Conservation (phyloP, 2,329 filamentous ascomycete genomes). For the Aspergillus brunneoviolaceus region DNA sequence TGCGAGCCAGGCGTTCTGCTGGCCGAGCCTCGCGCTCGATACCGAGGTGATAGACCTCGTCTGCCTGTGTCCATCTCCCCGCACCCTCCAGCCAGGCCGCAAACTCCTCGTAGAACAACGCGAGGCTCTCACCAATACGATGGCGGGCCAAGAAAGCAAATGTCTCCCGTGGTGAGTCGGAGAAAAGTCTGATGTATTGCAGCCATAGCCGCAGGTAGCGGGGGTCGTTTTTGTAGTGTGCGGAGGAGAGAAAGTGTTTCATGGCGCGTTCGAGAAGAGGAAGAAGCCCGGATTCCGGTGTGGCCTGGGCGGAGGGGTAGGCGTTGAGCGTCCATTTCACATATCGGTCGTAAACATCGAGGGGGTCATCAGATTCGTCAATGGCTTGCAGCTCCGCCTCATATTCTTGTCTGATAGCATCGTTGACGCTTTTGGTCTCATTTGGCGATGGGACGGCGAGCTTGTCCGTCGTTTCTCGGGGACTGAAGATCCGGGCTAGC, state of each 20-base stretch:
- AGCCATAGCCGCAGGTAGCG: constrained; percentile 93
- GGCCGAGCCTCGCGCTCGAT: constrained; percentile 87
- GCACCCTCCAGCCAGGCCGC: constrained; percentile 86
- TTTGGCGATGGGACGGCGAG: constrained; percentile 65
- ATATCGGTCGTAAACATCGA: constrained; percentile 94
- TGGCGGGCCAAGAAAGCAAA: constrained; percentile 91
- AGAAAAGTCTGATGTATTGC: constrained; percentile 89
- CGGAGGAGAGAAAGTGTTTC: constrained; percentile 78
- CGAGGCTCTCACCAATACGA: constrained; percentile 79
- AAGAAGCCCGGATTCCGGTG: constrained; percentile 84
- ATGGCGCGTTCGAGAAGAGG: constrained; percentile 89
- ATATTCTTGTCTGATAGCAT: constrained; percentile 76
- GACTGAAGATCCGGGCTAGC: constrained; percentile 71
- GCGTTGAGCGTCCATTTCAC: constrained; percentile 95
- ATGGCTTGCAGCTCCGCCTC: constrained; percentile 78
- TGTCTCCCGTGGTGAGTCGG: constrained; percentile 86
- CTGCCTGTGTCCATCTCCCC: constrained; percentile 82
- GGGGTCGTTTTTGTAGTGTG: constrained; percentile 92
- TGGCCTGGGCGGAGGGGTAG: constrained; percentile 91
- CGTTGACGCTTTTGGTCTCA: constrained; percentile 74
- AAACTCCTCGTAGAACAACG: constrained; percentile 96
- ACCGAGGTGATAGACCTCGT: constrained; percentile 88
- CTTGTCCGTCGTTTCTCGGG: constrained; percentile 48
- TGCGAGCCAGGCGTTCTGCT: constrained; percentile 75
- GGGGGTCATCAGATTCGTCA: constrained; percentile 86